phyloP scores from a whole-genome alignment of 805 yeast species.

The Kockiozyma suomiensis region DNA sequence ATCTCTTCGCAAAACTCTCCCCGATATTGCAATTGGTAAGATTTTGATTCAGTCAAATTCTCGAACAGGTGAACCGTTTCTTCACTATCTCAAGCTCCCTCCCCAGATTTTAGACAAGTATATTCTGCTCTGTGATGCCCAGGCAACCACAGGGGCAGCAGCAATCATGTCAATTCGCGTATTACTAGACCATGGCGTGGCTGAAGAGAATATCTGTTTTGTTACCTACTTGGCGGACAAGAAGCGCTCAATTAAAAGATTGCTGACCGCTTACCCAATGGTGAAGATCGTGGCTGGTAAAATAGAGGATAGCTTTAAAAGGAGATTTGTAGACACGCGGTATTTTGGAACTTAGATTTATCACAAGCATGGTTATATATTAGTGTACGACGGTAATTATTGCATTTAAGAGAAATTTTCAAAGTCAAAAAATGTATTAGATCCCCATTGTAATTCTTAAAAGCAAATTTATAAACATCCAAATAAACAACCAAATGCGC shows the following conservation, averaged over 20 bases:
- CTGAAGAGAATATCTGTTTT: conserved; percentile 62
- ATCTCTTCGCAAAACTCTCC: conserved; percentile 72
- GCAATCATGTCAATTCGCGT: conserved; percentile 93
- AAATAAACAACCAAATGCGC: neutral
- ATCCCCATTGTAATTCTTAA: neutral
- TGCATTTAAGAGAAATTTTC: too few relatives aligned
- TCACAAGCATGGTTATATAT: too few relatives aligned
- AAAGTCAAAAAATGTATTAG: neutral
- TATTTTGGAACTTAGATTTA: conserved; percentile 32
- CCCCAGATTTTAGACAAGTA: conserved; percentile 34
- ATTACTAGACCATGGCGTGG: conserved; percentile 75
- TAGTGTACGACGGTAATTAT: neutral
- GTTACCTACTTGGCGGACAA: conserved; percentile 70
- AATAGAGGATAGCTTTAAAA: conserved; percentile 40
- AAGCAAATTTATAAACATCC: neutral
- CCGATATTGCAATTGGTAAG: conserved; percentile 80
- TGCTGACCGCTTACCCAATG: conserved; percentile 70
- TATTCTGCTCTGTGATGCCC: conserved; percentile 80
- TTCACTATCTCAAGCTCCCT: conserved; percentile 82
- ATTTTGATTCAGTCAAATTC: conserved; percentile 85
- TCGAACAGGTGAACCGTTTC: conserved; percentile 88
- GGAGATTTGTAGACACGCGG: conserved; percentile 31
- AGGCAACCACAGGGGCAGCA: conserved; percentile 89
- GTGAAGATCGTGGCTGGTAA: conserved; percentile 72
- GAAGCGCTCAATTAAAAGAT: conserved; percentile 72